Conservation (phyloP, 345 rosid genomes). For the Syzygium aromaticum region DNA sequence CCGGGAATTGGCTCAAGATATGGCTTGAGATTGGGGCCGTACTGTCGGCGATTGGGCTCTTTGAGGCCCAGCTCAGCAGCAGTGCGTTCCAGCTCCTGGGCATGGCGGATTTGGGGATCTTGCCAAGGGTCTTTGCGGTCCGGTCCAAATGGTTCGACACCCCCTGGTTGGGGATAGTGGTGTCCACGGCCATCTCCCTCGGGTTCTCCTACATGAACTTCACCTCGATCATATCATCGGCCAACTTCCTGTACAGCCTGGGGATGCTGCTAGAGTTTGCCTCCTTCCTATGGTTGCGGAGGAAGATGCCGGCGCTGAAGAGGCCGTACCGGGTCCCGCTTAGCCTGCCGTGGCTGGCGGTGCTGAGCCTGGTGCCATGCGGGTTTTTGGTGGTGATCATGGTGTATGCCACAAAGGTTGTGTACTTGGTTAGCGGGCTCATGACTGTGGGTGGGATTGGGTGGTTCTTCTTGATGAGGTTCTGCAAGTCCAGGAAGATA, state of each 20-base stretch:
- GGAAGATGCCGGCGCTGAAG: slow-evolving; percentile 34
- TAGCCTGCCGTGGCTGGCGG: slow-evolving; percentile 31
- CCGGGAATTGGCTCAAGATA: slow-evolving; percentile 56
- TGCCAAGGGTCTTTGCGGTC: slow-evolving; percentile 40
- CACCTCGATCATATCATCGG: slow-evolving; percentile 47
- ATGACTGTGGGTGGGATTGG: slow-evolving; percentile 56
- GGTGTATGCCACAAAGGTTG: slow-evolving; percentile 47
- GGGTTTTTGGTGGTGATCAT: slow-evolving; percentile 44
- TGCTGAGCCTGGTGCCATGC: slow-evolving; percentile 56
- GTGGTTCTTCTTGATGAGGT: slow-evolving; percentile 4
- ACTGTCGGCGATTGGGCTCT: slow-evolving; percentile 35
- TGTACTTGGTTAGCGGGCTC: slow-evolving; percentile 47
- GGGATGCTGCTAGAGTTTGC: slow-evolving; percentile 76
- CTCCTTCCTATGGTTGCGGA: slow-evolving; percentile 56
- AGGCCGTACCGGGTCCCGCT: slow-evolving; percentile 62
- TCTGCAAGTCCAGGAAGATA: background rate
- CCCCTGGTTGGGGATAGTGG: slow-evolving; percentile 68
- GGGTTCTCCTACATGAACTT: slow-evolving; percentile 49
- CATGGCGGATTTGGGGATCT: slow-evolving; percentile 60
- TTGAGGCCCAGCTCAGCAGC: slow-evolving; percentile 61
- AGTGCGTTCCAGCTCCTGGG: slow-evolving; percentile 61
- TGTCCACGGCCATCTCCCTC: slow-evolving; percentile 36
- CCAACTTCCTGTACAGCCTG: slow-evolving; percentile 63
- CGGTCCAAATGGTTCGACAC: slow-evolving; percentile 63
- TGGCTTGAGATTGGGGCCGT: slow-evolving; percentile 61